phyloP scores from a whole-genome alignment of 352 stramenopile genomes.

The Globisporangium polare region DNA sequence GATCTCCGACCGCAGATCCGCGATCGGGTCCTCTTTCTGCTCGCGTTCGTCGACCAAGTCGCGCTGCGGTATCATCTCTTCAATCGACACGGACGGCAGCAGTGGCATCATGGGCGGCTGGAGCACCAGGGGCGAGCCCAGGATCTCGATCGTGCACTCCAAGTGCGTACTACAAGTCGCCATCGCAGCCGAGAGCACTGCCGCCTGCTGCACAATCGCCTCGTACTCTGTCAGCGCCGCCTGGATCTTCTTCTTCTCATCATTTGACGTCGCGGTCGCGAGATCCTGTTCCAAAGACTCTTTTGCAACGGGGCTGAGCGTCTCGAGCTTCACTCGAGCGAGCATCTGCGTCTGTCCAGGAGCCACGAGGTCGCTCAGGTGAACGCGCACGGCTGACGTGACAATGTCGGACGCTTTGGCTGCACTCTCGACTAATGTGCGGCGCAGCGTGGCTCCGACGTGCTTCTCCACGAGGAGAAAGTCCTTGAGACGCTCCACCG shows the following conservation, averaged over 20 bases:
- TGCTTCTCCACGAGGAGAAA: conserved; percentile 51
- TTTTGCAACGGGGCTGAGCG: conserved; percentile 29
- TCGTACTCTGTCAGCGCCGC: conserved; percentile 64
- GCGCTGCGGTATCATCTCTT: conserved; percentile 48
- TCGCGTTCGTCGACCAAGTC: conserved; percentile 46
- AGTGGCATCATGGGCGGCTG: conserved; percentile 27
- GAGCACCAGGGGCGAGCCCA: conserved; percentile 33
- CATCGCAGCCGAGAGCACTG: conserved; percentile 23
- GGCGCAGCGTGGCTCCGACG: conserved; percentile 27
- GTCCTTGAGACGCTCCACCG: conserved; percentile 33
- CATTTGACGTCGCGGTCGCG: conserved; percentile 34
- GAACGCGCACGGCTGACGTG: conserved; percentile 27
- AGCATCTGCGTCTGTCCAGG: conserved; percentile 27
- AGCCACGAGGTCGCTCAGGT: conserved; percentile 30
- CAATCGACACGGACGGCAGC: conserved; percentile 27
- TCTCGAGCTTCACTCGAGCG: conserved; percentile 14
- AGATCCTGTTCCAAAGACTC: conserved; percentile 61
- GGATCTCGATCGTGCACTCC: conserved; percentile 25
- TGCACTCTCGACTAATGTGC: conserved; percentile 24
- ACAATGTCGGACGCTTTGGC: conserved; percentile 28
- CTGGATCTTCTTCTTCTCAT: conserved; percentile 80
- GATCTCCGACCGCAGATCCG: conserved; percentile 57
- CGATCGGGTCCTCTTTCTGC: conserved; percentile 32
- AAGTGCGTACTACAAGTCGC: conserved; percentile 26
- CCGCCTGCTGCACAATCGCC: conserved; percentile 20